Conservation (phyloP, 176 grass and related monocot species). For the Hyparrhenia diplandra region DNA sequence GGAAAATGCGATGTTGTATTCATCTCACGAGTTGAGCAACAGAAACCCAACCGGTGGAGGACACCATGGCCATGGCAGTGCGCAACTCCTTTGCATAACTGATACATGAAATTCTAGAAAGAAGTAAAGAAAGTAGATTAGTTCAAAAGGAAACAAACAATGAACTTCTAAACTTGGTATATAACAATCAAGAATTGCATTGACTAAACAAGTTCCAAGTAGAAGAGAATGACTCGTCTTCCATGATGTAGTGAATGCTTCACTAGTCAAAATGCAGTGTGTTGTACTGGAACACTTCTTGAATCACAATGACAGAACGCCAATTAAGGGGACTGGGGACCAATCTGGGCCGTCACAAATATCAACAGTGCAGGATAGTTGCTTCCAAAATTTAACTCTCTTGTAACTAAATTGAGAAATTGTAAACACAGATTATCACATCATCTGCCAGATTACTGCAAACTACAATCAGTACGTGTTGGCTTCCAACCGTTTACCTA, state of each 20-base stretch:
- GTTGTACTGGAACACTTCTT: not conserved
- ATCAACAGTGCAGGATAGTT: not conserved
- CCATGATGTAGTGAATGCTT: not conserved
- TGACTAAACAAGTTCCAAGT: not conserved
- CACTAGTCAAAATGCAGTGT: not conserved
- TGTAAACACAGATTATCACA: not conserved
- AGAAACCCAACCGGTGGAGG: constrained; percentile 78
- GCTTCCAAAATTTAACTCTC: not conserved
- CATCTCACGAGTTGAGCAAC: not conserved
- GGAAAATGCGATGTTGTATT: not conserved
- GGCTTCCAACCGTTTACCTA: not conserved
- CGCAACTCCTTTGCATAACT: constrained; percentile 90
- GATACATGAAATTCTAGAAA: constrained; percentile 71
- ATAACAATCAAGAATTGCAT: not conserved
- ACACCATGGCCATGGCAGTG: constrained; percentile 92
- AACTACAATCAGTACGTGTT: not conserved
- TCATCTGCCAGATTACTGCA: not conserved
- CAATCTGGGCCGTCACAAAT: not conserved
- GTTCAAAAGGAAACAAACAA: not conserved
- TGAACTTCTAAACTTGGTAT: too few relatives aligned
- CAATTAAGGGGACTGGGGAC: not conserved
- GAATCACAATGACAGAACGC: not conserved
- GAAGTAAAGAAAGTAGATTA: constrained; percentile 11
- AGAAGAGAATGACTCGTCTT: not conserved
- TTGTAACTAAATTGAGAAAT: not conserved